Base-by-base conservation (phyloP, 768 basidiomycete species). In the Leccinum subtestaceum region DNA sequence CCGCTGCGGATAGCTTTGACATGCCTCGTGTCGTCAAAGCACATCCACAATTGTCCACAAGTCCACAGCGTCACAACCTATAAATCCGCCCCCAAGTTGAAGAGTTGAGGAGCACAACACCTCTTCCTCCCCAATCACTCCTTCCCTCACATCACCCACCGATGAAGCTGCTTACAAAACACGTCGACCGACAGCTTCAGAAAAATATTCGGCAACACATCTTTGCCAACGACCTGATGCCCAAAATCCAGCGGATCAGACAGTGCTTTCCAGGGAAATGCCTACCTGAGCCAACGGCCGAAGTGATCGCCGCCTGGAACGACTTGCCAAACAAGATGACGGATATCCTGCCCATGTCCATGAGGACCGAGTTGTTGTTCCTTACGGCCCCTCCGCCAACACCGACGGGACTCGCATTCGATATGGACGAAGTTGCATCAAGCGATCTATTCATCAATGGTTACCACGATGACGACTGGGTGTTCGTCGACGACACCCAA, bases 1-100 rank as follows among this genome's bases (percentile, higher is more conserved):
- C 34, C 45, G 12, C 38, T 45, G 43, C 54, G 56, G 45, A 50
- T 50, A 29, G 56, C 57, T 60, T 67, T 67, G 63, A 29, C 40
- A 57, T 17, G 65, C 65, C 71, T 72, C 71, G 69, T 71, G 70
- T 53, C 34, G 50, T 53, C 67, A 65, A 61, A 67, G 71, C 68
- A 43, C 55, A 13, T 62, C 63, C 56, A 60, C 61, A 60, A 63
- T 61, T 58, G 71, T 67, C 69, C 71, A 72, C 69, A 63, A 25
- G 48, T 57, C 62, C 58, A 56, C 56, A 58, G 29, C 5, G n/a
- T 57, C 56, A 49, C 15, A 47, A 17, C 36, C 31, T 62, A 66
- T 72, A 74, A 65, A 62, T 48, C 21, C 55, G 48, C 12, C 40
- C 40, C 43, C 59, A 31, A 36, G 53, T 32, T 27, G 57, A 52